Evolutionary conservation across 441 rosid genomes (phyloP).

Genomic region (Arabidopsis hybrid): DNA sequence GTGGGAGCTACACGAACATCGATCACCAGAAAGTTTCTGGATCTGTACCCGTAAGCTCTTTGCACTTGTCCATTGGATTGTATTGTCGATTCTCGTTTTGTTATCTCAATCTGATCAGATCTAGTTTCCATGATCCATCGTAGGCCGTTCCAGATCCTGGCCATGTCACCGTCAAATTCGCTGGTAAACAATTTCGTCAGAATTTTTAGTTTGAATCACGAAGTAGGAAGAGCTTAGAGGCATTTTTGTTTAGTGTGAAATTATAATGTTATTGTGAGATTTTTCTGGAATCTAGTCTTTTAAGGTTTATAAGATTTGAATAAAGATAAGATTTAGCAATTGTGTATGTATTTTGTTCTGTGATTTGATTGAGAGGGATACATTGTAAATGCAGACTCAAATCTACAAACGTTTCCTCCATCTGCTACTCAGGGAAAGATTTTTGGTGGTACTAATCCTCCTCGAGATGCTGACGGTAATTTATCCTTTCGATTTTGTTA

Average conservation of each 20-base stretch:
- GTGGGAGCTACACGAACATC: slow-evolving; percentile 77
- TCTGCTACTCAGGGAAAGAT: slow-evolving; percentile 81
- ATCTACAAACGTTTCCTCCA: slow-evolving; percentile 89
- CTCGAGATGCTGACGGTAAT: slow-evolving; percentile 92
- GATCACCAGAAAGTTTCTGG: slow-evolving; percentile 87
- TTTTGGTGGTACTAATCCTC: slow-evolving; percentile 71
- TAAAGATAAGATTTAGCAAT: background rate
- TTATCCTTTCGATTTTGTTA: background rate
- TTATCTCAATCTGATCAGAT: slow-evolving; percentile 42
- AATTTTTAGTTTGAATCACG: background rate
- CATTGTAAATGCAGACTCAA: slow-evolving; percentile 62
- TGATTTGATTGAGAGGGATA: slow-evolving; percentile 32
- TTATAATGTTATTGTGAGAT: background rate
- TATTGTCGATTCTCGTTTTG: slow-evolving; percentile 10
- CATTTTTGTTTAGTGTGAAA: background rate
- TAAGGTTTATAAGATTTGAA: background rate
- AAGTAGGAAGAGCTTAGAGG: slow-evolving; percentile 16
- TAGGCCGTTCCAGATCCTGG: slow-evolving; percentile 91
- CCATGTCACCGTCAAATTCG: slow-evolving; percentile 69
- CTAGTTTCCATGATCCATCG: slow-evolving; percentile 32
- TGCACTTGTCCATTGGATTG: background rate
- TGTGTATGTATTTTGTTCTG: background rate
- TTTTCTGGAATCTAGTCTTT: background rate
- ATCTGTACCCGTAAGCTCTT: slow-evolving; percentile 83
- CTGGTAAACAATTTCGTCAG: slow-evolving; percentile 52